Evolutionary conservation across 2,329 filamentous ascomycete genomes (phyloP), one percentile per base, ranked within the genome.

Genomic region (Penicillium sp.): DNA sequence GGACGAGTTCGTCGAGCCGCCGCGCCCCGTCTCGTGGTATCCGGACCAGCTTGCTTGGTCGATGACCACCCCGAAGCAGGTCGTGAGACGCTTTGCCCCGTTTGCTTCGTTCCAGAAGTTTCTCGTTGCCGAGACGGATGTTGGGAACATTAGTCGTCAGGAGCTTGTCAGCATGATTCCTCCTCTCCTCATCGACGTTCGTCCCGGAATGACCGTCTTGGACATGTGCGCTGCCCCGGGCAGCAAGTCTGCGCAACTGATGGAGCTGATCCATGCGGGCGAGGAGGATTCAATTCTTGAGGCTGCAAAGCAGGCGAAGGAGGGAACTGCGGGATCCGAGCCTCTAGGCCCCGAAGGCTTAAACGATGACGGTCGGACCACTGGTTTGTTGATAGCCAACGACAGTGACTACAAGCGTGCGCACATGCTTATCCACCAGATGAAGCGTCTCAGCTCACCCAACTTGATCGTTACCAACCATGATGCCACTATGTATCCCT

Each of bases 141-240:
- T 97, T 15, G 93, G 93, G 58, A 98, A 97, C 66, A 97, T 98
- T 59, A 95, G 87, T 68, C 82, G 93, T 58, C 93, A 98, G 69
- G 93, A 98, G 71, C 85, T 95, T 30, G 93, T 98, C 59, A 95
- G 88, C 73, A 98, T 98, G 93, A 97, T 98, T 48, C 93, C 93
- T 17, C 93, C 93, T 17, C 78, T 97, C 55, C 76, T 97, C 56
- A 86, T 98, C 75, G 90, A 97, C 59, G 77, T 97, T 35, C 81
- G 81, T 54, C 90, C 93, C 4, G 87, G 90, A 37, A 94, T 96
- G 84, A 86, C 84, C 1, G 90, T 96, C 7, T 72, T 98, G 55
- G 93, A 98, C 66, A 83, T 98, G 73, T 98, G 93, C 69, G 93
- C 93, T 44, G 93, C 93, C 1, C 93, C 93, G 1, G 93, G 93